Evolutionary conservation across 768 basidiomycete genomes (phyloP).

Genomic region (Punctularia strigosozonata): DNA sequence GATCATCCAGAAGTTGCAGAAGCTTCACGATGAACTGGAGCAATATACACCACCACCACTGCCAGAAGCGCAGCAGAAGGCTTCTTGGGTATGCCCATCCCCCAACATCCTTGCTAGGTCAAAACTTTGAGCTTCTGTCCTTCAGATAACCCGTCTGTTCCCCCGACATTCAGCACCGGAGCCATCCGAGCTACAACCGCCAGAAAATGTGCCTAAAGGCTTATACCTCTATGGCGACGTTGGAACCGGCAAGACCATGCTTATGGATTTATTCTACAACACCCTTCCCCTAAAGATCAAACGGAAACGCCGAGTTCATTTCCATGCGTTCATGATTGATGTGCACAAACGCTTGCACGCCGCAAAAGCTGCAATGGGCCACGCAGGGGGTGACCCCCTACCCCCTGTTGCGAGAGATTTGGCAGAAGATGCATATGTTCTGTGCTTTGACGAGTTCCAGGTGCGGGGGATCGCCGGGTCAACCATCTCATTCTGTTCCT

Average conservation of each 20-base stretch:
- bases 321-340: slow-evolving; percentile 99
- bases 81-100: slow-evolving; percentile 20
- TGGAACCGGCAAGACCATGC: slow-evolving; percentile 96
- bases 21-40: slow-evolving; percentile 60
- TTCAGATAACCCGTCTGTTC: slow-evolving; percentile 16
- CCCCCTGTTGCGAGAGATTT: slow-evolving; percentile 79
- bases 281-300: slow-evolving; percentile 57
- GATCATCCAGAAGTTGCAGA: slow-evolving; percentile 76
- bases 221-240: slow-evolving; percentile 95
- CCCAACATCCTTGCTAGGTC: slow-evolving; percentile 4
- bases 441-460: slow-evolving; percentile 99
- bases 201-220: slow-evolving; percentile 60
- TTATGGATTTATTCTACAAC: slow-evolving; percentile 96
- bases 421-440: slow-evolving; percentile 69
- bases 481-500: too few relatives aligned
- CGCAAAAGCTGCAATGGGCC: slow-evolving; percentile 61
- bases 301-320: slow-evolving; percentile 85
- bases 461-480: slow-evolving; percentile 26
- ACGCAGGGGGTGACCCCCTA: slow-evolving; percentile 69
- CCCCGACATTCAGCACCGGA: slow-evolving; percentile 11
- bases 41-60: slow-evolving; percentile 62
- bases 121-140: background rate
- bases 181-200: slow-evolving; percentile 20
- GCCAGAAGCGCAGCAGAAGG: slow-evolving; percentile 22
- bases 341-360: slow-evolving; percentile 89